Conservation (phyloP, 1,284 basidiomycete species). For the Microbotryum intermedium region DNA sequence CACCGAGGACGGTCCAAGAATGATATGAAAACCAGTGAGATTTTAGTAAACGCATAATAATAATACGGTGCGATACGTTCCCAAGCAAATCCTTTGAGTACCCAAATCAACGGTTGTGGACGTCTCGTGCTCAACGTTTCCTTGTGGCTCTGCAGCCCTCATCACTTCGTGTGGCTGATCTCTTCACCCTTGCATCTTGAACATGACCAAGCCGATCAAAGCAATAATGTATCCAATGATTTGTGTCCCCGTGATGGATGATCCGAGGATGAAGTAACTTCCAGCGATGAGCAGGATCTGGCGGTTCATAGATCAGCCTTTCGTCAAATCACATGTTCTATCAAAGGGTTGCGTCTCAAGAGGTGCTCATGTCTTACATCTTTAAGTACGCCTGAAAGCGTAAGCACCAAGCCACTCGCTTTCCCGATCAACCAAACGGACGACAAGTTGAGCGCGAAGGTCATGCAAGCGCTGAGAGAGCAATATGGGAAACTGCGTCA, state of each 20-base stretch:
- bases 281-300: conserved; percentile 90
- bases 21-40: too few species aligned
- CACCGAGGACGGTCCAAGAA: too few species aligned
- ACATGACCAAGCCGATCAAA: too few species aligned
- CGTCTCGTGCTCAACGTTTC: too few species aligned
- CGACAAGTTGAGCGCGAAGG: conserved; percentile 84
- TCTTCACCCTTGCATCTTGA: too few species aligned
- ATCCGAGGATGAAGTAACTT: conserved; percentile 74
- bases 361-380: conserved; percentile 4
- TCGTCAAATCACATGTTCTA: not conserved
- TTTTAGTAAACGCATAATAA: too few species aligned
- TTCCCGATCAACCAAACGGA: conserved; percentile 90
- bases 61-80: too few species aligned
- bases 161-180: too few species aligned
- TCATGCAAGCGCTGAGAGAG: conserved; percentile 73
- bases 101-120: too few species aligned
- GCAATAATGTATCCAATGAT: conserved; percentile 55
- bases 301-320: conserved; percentile 42
- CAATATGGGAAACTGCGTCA: conserved; percentile 70
- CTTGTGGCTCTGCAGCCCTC: too few species aligned
- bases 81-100: too few species aligned
- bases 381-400: conserved; percentile 79
- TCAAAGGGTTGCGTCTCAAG: not conserved
- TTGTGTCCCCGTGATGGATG: conserved; percentile 69
- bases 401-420: conserved; percentile 78